Percentiles rank a stretch among this genome's conserved stretches.
Conservation (phyloP, 257 asterid species). For the Plectranthus barbatus region DNA sequence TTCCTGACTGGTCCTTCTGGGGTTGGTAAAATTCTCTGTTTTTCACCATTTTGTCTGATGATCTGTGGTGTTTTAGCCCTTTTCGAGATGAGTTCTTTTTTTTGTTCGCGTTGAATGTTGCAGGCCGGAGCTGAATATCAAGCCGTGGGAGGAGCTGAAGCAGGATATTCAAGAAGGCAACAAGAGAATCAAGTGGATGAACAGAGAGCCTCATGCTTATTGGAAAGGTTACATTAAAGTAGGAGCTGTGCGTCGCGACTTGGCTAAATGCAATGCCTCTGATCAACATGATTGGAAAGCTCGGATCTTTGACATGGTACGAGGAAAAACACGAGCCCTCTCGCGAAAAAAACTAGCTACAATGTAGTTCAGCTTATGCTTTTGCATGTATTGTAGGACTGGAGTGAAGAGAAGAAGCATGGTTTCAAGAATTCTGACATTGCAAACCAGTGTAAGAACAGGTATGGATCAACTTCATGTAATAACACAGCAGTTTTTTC, state of each 20-base stretch:
- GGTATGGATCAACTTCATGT: slow-evolving; percentile 25
- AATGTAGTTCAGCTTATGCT: background rate
- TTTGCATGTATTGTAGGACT: slow-evolving; percentile 32
- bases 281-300: slow-evolving; percentile 45
- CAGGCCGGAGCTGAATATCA: slow-evolving; percentile 81
- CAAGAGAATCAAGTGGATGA: slow-evolving; percentile 44
- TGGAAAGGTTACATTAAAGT: slow-evolving; percentile 63
- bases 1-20: slow-evolving; percentile 98
- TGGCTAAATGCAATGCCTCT: slow-evolving; percentile 51
- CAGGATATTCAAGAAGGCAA: slow-evolving; percentile 50
- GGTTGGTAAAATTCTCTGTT: slow-evolving; percentile 76
- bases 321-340: background rate
- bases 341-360: background rate
- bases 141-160: slow-evolving; percentile 67
- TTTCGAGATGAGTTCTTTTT: background rate
- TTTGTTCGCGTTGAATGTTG: background rate
- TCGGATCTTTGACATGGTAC: slow-evolving; percentile 52
- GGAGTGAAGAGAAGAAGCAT: slow-evolving; percentile 44
- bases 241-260: slow-evolving; percentile 30
- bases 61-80: background rate
- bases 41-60: background rate
- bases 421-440: slow-evolving; percentile 55
- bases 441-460: slow-evolving; percentile 61
- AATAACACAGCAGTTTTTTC: background rate
- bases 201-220: slow-evolving; percentile 72